Base-by-base conservation (phyloP, 768 basidiomycete genomes). In the Termitomyces sp. region DNA sequence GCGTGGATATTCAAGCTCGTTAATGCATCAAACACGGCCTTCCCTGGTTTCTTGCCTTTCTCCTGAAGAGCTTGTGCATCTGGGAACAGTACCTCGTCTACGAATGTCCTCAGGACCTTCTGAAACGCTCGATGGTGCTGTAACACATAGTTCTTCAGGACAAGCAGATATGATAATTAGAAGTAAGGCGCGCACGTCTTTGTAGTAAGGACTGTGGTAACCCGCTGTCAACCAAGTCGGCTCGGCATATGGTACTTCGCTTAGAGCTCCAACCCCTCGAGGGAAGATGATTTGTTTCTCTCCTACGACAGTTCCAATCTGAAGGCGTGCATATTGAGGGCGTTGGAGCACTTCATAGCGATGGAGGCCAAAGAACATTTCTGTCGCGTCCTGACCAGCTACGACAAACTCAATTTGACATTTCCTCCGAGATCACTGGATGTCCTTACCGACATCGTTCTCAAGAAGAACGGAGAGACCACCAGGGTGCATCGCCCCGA, bases 311-410 rank as follows among this genome's bases (percentile, higher is more conserved):
- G 69, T 75, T 50, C 89, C 90, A 49, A 92, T 81, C 58, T 81
- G 78, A 21, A 90, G 75, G 19, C 85, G 80, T 19, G 76, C 69
- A 61, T 84, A 88, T 56, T 85, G 83, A 0, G 89, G 84, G 43
- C 78, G 80, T 59, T 76, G 70, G 43, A 92, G 75, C 12, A 92
- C 81, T 62, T 92, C 89, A 44, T 83, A 78, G 31, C 86, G 79
- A 68, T 92, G 90, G 40, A 90, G 79, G 32, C 83, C 80, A 64
- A 85, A 92, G 72, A 92, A 90, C 5, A 77, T 76, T 27, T 87
- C 84, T 0, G 89, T 91, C 4, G 82, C 82, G 62, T 90, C 89
- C 66, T 86, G 78, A 11, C 89, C 88, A 37, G 85, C 87, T 83
- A 61, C 29, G 29, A 29, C 17, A 40, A 4, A 17, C 11, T 53